Evolutionary conservation across 2,329 filamentous ascomycete genomes (phyloP), one percentile per base, ranked within the genome.

Genomic region (Coniochaeta sp.): DNA sequence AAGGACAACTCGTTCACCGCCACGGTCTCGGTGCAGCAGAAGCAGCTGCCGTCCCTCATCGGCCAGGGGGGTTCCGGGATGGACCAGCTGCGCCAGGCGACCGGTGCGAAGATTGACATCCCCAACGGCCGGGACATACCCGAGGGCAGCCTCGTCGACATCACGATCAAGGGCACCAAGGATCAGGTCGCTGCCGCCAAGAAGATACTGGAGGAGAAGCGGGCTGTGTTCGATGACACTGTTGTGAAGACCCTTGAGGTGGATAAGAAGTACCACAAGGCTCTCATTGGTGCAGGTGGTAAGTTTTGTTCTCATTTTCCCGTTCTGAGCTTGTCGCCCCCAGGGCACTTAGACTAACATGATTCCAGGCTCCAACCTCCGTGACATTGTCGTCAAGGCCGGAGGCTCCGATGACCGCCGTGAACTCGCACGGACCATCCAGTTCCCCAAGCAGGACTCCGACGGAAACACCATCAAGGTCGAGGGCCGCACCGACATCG

Each of bases 231-330:
- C 67, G 92, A 98, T 68, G 88, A 95, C 65, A 96, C 91, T n/a
- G 82, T 97, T 58, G 85, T 88, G 17, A 87, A 89, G 77, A 91
- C 87, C 14, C 80, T 99, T 57, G 89, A 96, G 36, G 87, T 99
- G n/a, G 93, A 98, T 67, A 90, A 91, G 79, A 96, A 96, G 79
- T 87, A 95, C 74, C 95, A 99, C 77, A 88, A 89, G 75, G 85
- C 88, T 59, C 81, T 99, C 64, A 99, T 99, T 74, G 95, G 95
- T 63, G 80, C 87, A 65, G 89, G 90, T 71, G 95, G 92, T 93
- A 82, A 77, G 89, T 79, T 31, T 40, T 47, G 38, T 33, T 11
- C 38, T 3, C 34, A 36, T 36, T 47, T 50, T 55, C 11, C n/a
- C n/a, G n/a, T n/a, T n/a, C 14, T 47, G 11, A 26, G 31, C 43